These are phyloP conservation scores for Oryza brachyantha DNA, from an alignment of 176 grass and related monocot species.

Conservation along the genomic window DNA sequence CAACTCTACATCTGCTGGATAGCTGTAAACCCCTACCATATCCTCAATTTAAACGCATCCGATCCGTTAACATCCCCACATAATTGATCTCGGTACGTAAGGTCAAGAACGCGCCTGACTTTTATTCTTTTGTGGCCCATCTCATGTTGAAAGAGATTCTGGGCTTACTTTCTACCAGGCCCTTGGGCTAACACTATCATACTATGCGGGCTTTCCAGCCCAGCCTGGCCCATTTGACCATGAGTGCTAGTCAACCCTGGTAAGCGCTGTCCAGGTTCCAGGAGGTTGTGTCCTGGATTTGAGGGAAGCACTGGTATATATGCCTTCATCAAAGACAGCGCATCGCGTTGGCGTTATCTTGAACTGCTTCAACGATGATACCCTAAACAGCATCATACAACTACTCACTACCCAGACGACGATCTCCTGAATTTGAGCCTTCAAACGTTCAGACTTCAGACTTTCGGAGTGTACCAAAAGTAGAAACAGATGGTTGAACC, in stretches of 20 bases:
- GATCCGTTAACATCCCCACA: no score
- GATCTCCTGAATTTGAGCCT: neutral
- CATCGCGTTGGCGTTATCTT: neutral
- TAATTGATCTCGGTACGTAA: neutral
- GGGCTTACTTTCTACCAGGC: no score
- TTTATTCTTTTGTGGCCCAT: no score
- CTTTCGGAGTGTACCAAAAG: neutral
- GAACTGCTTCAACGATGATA: slow-evolving; percentile 18
- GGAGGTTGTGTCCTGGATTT: neutral
- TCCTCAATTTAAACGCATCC: no score
- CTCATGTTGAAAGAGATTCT: no score
- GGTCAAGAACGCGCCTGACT: neutral
- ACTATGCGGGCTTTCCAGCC: no score
- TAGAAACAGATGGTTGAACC: neutral
- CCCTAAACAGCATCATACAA: neutral
- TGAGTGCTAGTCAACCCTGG: neutral
- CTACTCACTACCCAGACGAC: neutral
- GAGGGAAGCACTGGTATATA: neutral
- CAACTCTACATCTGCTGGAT: no score
- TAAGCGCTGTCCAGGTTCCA: neutral
- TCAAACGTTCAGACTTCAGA: neutral
- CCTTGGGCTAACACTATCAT: neutral
- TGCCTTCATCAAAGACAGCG: neutral
- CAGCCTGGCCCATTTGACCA: no score
- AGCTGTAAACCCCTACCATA: no score